Percentiles rank a stretch among this genome's conserved stretches.
phyloP scores from a whole-genome alignment of 345 rosid species.

The Rhodamnia rubescens region DNA sequence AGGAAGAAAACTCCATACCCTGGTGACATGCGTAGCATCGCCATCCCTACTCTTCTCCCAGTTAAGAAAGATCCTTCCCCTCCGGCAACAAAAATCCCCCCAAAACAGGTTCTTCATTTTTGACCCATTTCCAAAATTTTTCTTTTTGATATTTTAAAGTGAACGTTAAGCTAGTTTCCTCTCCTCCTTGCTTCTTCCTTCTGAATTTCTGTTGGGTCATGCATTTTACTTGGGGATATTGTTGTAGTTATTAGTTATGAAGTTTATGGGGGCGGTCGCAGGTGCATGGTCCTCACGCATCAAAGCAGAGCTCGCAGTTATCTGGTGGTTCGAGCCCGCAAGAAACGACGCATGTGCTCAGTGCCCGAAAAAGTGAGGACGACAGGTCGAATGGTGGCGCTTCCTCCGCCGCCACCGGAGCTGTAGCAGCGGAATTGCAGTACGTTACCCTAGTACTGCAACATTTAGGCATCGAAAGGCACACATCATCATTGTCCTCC shows the following conservation, averaged over 20 bases:
- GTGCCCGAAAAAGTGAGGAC: background rate
- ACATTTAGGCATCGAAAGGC: slow-evolving; percentile 39
- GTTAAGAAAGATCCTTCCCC: slow-evolving; percentile 66
- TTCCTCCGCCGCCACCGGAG: slow-evolving; percentile 1
- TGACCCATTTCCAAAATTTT: background rate
- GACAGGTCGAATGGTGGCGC: slow-evolving; percentile 1
- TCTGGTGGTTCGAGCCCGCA: slow-evolving; percentile 53
- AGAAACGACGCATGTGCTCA: slow-evolving; percentile 12
- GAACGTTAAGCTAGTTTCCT: background rate
- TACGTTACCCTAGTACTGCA: slow-evolving; percentile 48
- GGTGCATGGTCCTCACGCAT: slow-evolving; percentile 20
- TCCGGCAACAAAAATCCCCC: slow-evolving; percentile 37
- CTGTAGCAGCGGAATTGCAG: slow-evolving; percentile 26
- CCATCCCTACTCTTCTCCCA: slow-evolving; percentile 47
- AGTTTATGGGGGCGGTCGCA: slow-evolving; percentile 5
- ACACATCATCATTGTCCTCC: slow-evolving; percentile 29
- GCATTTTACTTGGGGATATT: background rate
- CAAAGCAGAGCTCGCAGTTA: slow-evolving; percentile 42
- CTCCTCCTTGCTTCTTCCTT: background rate
- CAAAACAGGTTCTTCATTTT: slow-evolving; percentile 35
- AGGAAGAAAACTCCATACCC: slow-evolving; percentile 46
- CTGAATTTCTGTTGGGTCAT: background rate
- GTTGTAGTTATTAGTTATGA: background rate
- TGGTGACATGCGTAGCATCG: slow-evolving; percentile 17
- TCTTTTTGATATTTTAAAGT: background rate